Conservation (phyloP, 352 stramenopile species). For the Globisporangium splendens region DNA sequence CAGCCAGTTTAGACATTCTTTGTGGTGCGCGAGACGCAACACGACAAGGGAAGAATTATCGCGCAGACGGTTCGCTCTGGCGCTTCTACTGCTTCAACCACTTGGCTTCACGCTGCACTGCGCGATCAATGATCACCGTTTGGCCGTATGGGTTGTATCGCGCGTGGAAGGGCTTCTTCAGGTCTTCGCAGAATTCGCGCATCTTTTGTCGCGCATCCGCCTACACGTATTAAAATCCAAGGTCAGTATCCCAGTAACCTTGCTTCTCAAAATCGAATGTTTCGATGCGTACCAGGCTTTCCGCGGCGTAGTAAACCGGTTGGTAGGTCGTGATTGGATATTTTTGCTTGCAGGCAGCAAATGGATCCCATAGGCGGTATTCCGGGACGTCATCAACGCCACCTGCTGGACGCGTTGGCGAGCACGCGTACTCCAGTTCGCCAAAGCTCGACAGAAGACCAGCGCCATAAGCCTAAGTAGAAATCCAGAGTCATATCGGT, state of each 20-base stretch:
- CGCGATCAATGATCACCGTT: constrained; percentile 78
- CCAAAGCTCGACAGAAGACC: constrained; percentile 96
- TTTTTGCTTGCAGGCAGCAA: constrained; percentile 89
- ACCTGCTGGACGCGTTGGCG: constrained; percentile 46
- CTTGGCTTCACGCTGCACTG: constrained; percentile 60
- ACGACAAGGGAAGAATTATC: no score
- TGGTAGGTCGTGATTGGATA: constrained; percentile 98
- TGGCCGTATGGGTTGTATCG: constrained; percentile 93
- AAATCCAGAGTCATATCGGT: no score
- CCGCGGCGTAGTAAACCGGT: constrained; percentile 96
- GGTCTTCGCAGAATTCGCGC: constrained; percentile 92
- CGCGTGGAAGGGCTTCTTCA: constrained; percentile 95
- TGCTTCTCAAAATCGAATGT: no score
- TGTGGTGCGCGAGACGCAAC: no score
- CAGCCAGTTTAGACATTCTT: no score
- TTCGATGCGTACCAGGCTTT: constrained; percentile 73
- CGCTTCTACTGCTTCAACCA: constrained; percentile 27
- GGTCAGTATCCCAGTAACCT: not conserved
- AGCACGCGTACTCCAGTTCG: constrained; percentile 96
- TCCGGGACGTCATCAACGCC: constrained; percentile 67
- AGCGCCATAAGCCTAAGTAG: constrained; percentile 87
- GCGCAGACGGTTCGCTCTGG: not conserved
- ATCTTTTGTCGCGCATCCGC: constrained; percentile 93
- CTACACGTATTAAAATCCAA: constrained; percentile 17
- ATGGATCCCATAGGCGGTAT: constrained; percentile 94